phyloP scores from a whole-genome alignment of 73 alveolate genomes.

The Effrenium voratum region DNA sequence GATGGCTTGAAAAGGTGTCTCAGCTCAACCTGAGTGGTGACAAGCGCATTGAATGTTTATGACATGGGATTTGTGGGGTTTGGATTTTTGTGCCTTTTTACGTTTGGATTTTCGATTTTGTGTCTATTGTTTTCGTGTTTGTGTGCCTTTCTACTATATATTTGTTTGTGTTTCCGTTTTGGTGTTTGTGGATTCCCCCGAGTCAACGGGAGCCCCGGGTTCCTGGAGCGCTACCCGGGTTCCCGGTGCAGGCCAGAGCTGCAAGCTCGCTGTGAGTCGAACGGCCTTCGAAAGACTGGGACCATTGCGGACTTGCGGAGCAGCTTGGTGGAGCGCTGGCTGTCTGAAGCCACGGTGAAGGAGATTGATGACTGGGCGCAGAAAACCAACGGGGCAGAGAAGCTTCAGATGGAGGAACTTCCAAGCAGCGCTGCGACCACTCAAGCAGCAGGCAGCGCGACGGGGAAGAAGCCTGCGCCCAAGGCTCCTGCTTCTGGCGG shows the following conservation, averaged over 20 bases:
- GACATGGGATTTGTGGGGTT: neutral
- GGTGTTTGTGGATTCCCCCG: neutral
- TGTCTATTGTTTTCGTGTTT: too few relatives aligned
- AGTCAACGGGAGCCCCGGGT: neutral
- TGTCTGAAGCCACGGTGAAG: neutral
- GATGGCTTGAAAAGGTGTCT: neutral
- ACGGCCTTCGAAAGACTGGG: neutral
- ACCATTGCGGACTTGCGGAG: neutral
- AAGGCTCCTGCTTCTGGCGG: too few relatives aligned
- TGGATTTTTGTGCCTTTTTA: too few relatives aligned
- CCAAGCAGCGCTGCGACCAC: too few relatives aligned
- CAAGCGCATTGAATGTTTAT: neutral
- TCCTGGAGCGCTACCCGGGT: neutral
- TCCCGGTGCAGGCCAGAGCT: neutral
- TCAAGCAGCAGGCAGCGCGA: too few relatives aligned
- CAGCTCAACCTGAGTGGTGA: neutral
- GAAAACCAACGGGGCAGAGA: too few relatives aligned
- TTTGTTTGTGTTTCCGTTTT: too few relatives aligned
- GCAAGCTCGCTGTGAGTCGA: neutral
- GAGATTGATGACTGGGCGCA: neutral
- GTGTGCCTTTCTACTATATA: too few relatives aligned
- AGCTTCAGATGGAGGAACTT: too few relatives aligned
- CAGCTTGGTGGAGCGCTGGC: neutral
- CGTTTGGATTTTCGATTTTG: too few relatives aligned
- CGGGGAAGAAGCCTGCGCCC: too few relatives aligned